Evolutionary conservation across 306 rosid species (phyloP), one percentile per base, ranked within the genome.

Genomic region (Mucuna pruriens): DNA sequence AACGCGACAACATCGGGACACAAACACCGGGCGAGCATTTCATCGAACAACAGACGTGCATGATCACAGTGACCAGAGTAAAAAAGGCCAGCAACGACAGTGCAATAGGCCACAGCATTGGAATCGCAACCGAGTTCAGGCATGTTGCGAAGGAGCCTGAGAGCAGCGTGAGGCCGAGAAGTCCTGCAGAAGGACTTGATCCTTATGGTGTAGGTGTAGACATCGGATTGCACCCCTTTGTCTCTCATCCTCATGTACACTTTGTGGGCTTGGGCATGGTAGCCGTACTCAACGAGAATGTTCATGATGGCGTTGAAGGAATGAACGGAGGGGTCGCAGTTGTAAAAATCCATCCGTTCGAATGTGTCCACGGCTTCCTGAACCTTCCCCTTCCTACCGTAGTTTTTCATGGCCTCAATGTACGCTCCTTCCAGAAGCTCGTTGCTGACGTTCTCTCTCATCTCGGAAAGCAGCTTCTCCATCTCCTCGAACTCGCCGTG

Each of bases 301-400:
- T 95, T 95, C 97, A 91, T 92, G 64, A 91, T 89, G 11, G 84
- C 87, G 48, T 95, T 95, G 85, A 86, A 90, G 19, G 98, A 95
- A 33, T 85, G 88, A 66, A 95, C 90, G 0, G 92, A 90, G 0
- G 95, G 94, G 19, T 89, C 91, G 67, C 98, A 95, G 46, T 87
- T 82, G 84, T 83, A 95, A 74, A 92, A 90, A 13, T 92, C 97
- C 98, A 95, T 92, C 85, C 90, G 85, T 39, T 95, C 97, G 76
- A 91, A 95, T 66, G 84, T 86, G 84, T 92, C 68, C 22, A 92
- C 91, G 0, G 98, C 97, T 86, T 90, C 95, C 83, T 92, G 97
- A 79, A 92, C 79, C 80, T 87, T 92, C 66, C 97, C 94, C 80
- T 77, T 89, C 65, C 88, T 92, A 33, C 98, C 98, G 48, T 95